A percentile compares a stretch with the other conserved stretches of the same genome.
These are phyloP conservation scores for Gaertneriomyces sp. DNA, from an alignment of 192 early-diverging fungal species.

Conservation along the genomic window DNA sequence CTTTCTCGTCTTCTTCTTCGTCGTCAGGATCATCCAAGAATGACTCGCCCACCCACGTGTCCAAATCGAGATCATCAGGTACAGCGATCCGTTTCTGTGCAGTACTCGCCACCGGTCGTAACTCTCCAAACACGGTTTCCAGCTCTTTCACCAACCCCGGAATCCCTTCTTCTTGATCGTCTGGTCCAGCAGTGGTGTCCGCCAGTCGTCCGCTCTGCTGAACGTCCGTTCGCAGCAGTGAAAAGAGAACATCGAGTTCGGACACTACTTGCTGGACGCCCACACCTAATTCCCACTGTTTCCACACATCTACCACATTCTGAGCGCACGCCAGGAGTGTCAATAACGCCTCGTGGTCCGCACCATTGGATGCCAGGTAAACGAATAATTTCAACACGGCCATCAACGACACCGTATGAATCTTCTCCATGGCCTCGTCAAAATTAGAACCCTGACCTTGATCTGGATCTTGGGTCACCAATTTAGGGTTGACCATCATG, in stretches of 20 bases:
- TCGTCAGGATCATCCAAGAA: conserved; percentile 48
- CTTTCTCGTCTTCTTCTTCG: conserved; percentile 28
- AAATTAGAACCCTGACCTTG: no score
- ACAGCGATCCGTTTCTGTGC: conserved; percentile 88
- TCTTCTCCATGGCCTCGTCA: background rate
- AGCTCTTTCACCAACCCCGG: conserved; percentile 23
- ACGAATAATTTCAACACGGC: conserved; percentile 68
- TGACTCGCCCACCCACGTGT: conserved; percentile 72
- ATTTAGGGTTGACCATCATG: background rate
- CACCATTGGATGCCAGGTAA: conserved; percentile 44
- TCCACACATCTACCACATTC: conserved; percentile 4
- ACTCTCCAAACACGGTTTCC: conserved; percentile 51
- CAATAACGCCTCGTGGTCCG: conserved; percentile 25
- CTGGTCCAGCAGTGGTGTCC: background rate
- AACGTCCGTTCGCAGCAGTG: background rate
- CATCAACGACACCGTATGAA: conserved; percentile 69
- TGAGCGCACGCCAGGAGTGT: conserved; percentile 27
- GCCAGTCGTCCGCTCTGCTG: background rate
- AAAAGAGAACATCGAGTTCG: no score
- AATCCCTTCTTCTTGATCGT: background rate
- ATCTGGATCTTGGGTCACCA: background rate
- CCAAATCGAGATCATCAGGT: conserved; percentile 81
- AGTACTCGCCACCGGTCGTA: conserved; percentile 85
- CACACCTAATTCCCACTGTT: conserved; percentile 1
- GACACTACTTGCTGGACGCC: background rate